phyloP scores from a whole-genome alignment of 768 basidiomycete species.

The Agaricus blazei region DNA sequence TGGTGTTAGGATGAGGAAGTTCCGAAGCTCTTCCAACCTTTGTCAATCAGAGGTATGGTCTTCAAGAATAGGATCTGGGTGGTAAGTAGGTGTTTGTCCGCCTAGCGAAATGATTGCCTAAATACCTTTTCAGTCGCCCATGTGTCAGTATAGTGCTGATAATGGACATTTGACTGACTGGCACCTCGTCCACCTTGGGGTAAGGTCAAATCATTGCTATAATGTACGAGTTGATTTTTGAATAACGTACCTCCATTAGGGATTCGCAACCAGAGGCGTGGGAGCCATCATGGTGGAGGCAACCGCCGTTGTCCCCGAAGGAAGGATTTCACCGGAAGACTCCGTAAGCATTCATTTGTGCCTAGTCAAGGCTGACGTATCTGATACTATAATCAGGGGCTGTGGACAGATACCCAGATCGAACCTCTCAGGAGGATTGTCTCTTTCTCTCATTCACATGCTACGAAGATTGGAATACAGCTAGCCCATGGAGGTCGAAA shows the following conservation, averaged over 20 bases:
- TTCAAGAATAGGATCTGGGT: constrained; percentile 79
- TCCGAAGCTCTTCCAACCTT: constrained; percentile 60
- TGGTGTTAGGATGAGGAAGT: constrained; percentile 38
- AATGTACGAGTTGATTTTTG: too few relatives aligned
- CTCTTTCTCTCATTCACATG: constrained; percentile 67
- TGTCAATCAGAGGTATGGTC: constrained; percentile 52
- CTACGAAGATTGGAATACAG: constrained; percentile 71
- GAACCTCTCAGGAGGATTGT: constrained; percentile 65
- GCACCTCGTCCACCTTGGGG: constrained; percentile 78
- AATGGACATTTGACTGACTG: constrained; percentile 76
- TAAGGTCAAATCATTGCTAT: constrained; percentile 19
- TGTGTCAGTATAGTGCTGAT: constrained; percentile 80
- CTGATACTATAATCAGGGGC: constrained; percentile 31
- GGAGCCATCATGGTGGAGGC: constrained; percentile 74
- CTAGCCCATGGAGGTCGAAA: constrained; percentile 74
- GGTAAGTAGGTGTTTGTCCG: constrained; percentile 26
- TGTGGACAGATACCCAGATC: constrained; percentile 78
- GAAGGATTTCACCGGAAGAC: constrained; percentile 74
- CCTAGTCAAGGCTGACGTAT: neutral
- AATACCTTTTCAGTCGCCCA: constrained; percentile 46
- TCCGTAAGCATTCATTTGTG: constrained; percentile 33
- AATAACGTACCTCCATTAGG: constrained; percentile 22
- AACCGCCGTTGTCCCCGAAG: constrained; percentile 67
- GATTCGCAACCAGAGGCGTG: constrained; percentile 65
- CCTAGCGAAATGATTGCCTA: neutral